Base-by-base conservation (phyloP, 768 basidiomycete species). In the Daedaleopsis sinensis region DNA sequence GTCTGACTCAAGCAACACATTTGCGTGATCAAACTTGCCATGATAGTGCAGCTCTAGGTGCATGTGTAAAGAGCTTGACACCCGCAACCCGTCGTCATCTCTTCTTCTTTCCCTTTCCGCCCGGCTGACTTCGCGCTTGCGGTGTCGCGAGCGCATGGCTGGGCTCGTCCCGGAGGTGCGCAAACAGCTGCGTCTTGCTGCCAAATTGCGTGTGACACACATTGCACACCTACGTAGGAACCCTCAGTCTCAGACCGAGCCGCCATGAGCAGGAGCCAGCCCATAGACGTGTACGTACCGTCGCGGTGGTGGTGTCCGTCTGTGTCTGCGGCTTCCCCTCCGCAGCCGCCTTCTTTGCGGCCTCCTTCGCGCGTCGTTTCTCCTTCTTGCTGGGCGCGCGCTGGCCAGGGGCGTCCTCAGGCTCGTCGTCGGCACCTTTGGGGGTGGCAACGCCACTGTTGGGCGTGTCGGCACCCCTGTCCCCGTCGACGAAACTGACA, bases 341-440 rank as follows among this genome's bases (percentile, higher is more conserved):
- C 47, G 69, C 72, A 62, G 78, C 77, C 6, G 77, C 80, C 71
- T 89, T 93, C 78, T 88, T 93, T 50, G 84, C 79, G 3, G 78
- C 85, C 72, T 96, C 91, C 50, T 86, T 80, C 18, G 89, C 88
- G 52, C 87, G 82, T 50, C 96, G 78, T 73, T 89, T 93, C 36
- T 97, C 93, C 60, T 84, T 86, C 74, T 97, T 98, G 7, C 93
- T 84, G 61, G 83, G 65, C 59, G 74, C 77, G 21, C 52, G 70
- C 46, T 32, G 27, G 27, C 27, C 27, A 65, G 60, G 32, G 57
- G 49, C n/a, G 27, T 37, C 10, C 56, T 50, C 42, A 67, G 50
- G 39, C 52, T 57, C 47, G 23, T 21, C 12, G 9, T 49, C 47
- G 5, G 23, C 21, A 2, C n/a, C n/a, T n/a, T 24, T 23, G 11